Conservation (phyloP, 176 grass and related monocot species). For the Phragmites australis region DNA sequence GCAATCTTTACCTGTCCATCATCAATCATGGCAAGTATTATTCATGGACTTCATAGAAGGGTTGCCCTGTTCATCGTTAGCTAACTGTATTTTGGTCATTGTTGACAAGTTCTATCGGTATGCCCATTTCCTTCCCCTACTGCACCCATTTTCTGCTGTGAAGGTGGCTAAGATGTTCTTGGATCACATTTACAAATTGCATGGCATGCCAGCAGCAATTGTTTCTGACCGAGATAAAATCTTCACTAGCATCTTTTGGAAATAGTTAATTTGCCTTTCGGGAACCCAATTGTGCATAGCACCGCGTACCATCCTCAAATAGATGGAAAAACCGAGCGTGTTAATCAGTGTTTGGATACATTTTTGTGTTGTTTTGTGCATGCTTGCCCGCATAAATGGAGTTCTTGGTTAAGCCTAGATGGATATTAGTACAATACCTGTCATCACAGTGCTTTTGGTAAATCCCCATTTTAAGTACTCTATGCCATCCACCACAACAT, state of each 20-base stretch:
- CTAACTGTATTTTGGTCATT: neutral
- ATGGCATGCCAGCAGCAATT: neutral
- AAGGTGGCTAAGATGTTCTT: neutral
- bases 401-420: neutral
- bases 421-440: neutral
- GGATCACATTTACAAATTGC: neutral
- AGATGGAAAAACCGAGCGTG: neutral
- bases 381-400: neutral
- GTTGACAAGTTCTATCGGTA: neutral
- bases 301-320: too few relatives aligned
- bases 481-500: neutral
- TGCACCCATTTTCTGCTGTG: neutral
- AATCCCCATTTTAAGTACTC: too few relatives aligned
- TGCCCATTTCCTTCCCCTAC: neutral
- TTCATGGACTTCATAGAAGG: neutral
- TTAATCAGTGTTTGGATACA: neutral
- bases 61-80: neutral
- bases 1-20: neutral
- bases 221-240: neutral
- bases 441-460: neutral
- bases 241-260: neutral
- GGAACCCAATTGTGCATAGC: too few relatives aligned
- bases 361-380: neutral
- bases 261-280: neutral
- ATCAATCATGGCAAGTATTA: too few relatives aligned